Evolutionary conservation across 306 rosid species (phyloP), one percentile per base, ranked within the genome.

Genomic region (Cicer bijugum): DNA sequence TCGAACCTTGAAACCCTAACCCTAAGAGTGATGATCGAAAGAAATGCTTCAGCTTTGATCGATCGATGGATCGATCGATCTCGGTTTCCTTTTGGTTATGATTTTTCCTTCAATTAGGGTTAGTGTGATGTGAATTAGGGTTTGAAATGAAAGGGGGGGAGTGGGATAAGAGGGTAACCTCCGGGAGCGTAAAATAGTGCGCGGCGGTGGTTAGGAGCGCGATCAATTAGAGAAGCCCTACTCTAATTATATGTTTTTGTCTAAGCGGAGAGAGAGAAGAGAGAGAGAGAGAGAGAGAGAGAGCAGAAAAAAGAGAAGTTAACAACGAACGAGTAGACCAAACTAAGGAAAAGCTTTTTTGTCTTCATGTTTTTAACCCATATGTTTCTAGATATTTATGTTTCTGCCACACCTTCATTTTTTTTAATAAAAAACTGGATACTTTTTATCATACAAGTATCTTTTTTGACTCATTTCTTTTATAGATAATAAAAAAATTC

Each of bases 171-270:
- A 45, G 42, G 61, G 55, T 65, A 38, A 71, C 82, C 84, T 58
- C 83, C 62, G 60, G 80, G 1, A 50, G 84, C 75, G 82, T 70
- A 77, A 56, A 59, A 73, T 77, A 77, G 85, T 63, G 71, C 45
- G 55, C 42, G 79, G 86, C 19, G 76, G 84, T 75, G 78, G 74
- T 81, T 75, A 78, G 12, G 86, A 66, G 79, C 75, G 84, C 82
- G 57, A 17, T 70, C 64, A 75, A 76, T 52, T 12, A 55, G 57
- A 78, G 76, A 80, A 81, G 86, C 83, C 88, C 92, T 84, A 86
- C 82, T 69, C 74, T 80, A 74, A 40, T 37, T 14, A 11, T 48
- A 60, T 58, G 65, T 58, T 19, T 3, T 1, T 33, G 4, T 35
- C 80, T 71, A 79, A 16, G 17, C 81, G 23, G 39, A 59, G 44